These are phyloP conservation scores for Pyrenochaeta sp. DNA, from an alignment of 2,329 filamentous ascomycete genomes.

Conservation along the genomic window DNA sequence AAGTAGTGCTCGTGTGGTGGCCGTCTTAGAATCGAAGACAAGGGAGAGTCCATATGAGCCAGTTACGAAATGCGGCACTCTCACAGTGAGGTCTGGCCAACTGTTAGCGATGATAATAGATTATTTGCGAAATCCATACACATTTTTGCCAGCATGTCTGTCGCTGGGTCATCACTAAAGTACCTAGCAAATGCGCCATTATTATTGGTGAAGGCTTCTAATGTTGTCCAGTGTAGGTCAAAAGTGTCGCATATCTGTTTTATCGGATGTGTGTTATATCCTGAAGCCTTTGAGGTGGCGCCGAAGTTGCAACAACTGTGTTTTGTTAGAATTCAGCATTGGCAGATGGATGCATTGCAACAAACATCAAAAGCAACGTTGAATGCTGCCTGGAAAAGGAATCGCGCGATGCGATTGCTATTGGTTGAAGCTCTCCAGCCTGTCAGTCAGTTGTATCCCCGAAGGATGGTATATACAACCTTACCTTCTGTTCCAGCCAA, in stretches of 20 bases:
- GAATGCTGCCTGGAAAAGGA: neutral
- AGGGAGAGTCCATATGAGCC: conserved; percentile 18
- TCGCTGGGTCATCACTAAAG: neutral
- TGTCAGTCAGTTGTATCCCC: neutral
- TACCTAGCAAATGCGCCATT: conserved; percentile 16
- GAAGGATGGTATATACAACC: neutral
- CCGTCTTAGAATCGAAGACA: conserved; percentile 2
- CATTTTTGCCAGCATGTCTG: neutral
- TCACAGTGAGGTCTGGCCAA: conserved; percentile 9
- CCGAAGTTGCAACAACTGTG: neutral
- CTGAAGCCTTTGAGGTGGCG: neutral
- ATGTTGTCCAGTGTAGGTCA: conserved; percentile 10
- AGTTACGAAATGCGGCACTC: conserved; percentile 9
- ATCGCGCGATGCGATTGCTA: neutral
- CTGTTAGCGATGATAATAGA: neutral
- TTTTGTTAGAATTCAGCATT: neutral
- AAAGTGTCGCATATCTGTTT: conserved; percentile 7
- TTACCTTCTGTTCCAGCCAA: neutral
- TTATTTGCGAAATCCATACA: neutral
- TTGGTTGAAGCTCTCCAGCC: neutral
- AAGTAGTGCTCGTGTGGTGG: conserved; percentile 9
- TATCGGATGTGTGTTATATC: neutral
- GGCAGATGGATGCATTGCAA: neutral
- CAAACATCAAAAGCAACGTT: neutral
- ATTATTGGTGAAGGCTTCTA: conserved; percentile 15